phyloP scores from a whole-genome alignment of 768 basidiomycete genomes.

The Xerocomellus intermedius region DNA sequence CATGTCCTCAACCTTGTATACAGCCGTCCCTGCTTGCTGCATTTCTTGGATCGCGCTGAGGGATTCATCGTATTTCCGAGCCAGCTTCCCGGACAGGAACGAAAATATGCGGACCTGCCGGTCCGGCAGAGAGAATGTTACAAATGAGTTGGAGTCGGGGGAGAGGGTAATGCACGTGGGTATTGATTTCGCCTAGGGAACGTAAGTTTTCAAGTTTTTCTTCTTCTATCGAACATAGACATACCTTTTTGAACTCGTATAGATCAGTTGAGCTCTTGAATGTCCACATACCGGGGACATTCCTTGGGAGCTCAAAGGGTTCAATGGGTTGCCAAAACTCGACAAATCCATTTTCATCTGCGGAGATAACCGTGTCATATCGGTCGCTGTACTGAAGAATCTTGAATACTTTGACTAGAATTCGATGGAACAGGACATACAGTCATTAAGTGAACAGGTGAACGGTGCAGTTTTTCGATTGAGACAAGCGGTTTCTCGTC shows the following conservation, averaged over 20 bases:
- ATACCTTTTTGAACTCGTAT: slow-evolving; percentile 97
- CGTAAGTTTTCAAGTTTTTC: not conserved
- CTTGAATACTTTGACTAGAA: not conserved
- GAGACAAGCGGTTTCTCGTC: slow-evolving; percentile 74
- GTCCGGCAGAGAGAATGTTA: slow-evolving; percentile 90
- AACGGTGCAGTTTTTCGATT: slow-evolving; percentile 75
- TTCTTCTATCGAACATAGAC: slow-evolving; percentile 2
- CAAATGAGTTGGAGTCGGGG: slow-evolving; percentile 85
- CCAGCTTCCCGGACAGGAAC: slow-evolving; percentile 85
- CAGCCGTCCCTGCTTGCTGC: slow-evolving; percentile 96
- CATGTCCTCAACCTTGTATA: slow-evolving; percentile 96
- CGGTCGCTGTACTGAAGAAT: slow-evolving; percentile 76
- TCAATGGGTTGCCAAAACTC: slow-evolving; percentile 95
- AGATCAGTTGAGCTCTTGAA: slow-evolving; percentile 91
- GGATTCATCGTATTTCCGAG: slow-evolving; percentile 93
- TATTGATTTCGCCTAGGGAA: slow-evolving; percentile 75
- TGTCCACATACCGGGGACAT: slow-evolving; percentile 78
- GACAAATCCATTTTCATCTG: slow-evolving; percentile 91
- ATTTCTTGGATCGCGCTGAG: slow-evolving; percentile 93
- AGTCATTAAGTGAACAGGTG: slow-evolving; percentile 88
- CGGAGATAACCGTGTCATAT: slow-evolving; percentile 90
- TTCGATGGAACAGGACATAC: slow-evolving; percentile 44
- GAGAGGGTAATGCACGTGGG: slow-evolving; percentile 92
- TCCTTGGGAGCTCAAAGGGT: slow-evolving; percentile 81
- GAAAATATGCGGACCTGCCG: slow-evolving; percentile 93